Base-by-base conservation (phyloP, 108 stramenopile species). In the Cyclostephanos invisitatus region DNA sequence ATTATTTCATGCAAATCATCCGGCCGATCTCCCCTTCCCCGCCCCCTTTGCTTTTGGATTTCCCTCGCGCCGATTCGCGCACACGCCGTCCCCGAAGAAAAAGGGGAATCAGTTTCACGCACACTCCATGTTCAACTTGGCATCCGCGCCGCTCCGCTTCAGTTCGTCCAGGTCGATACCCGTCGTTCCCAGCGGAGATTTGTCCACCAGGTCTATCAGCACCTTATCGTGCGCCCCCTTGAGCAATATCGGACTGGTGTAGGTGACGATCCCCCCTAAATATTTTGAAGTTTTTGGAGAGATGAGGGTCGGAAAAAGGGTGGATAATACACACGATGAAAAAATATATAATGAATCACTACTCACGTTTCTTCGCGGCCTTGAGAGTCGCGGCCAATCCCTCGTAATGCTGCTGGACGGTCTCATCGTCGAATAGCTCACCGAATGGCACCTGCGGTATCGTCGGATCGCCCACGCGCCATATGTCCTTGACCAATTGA, bases 181-280 rank as follows among this genome's bases (percentile, higher is more conserved):
- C 0, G 37, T 18, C 42, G 55, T 7, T 0, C 0, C 15, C 8
- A 59, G 32, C 6, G 77, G 64, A 7, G 77, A 67, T 24, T 56
- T 64, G 64, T 78, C 77, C 14, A 78, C 77, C 0, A 78, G 58
- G 50, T 64, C 86, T 24, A 88, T 83, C 46, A 84, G 42, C n/a
- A 87, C 86, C 75, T 87, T 73, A 68, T 89, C 88, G 74, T 89
- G 88, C 47, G 85, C 88, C 12, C 88, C 88, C 66, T 88, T 88
- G 62, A 88, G 83, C 8, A 88, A 75, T 75, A 88, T 87, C 55
- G 84, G 85, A 21, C 86, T 85, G 55, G 86, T 82, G 73, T 86
- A 87, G 18, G 85, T 81, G 21, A 89, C 85, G 35, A 87, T 74
- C 20, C 86, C 77, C 21, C 73, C 73, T 74, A 28, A 12, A 18